Evolutionary conservation across 352 stramenopile species (phyloP).

Genomic region (Globisporangium splendens): DNA sequence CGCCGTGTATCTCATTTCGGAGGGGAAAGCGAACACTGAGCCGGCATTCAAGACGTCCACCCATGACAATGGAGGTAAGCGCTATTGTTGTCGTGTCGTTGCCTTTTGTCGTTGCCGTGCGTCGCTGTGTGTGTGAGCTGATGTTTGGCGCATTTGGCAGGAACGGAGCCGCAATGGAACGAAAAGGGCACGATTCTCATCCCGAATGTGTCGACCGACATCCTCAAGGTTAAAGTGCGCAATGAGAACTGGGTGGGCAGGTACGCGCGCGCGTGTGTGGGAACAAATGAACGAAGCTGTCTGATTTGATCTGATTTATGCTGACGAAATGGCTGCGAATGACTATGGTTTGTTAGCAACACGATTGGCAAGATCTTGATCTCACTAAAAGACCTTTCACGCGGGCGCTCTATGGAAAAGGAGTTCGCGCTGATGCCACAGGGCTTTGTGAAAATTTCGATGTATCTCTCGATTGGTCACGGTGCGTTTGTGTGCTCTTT

Average conservation of each 20-base stretch:
- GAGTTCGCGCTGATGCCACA: conserved; percentile 70
- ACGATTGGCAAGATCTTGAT: conserved; percentile 68
- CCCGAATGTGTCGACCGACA: conserved; percentile 56
- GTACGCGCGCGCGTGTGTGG: conserved; percentile 18
- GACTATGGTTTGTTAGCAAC: conserved; percentile 27
- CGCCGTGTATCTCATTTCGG: conserved; percentile 51
- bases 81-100: no score
- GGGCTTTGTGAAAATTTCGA: conserved; percentile 60
- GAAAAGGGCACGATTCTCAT: conserved; percentile 72
- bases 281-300: background rate
- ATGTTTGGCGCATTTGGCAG: conserved; percentile 16
- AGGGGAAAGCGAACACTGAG: conserved; percentile 43
- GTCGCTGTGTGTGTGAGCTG: background rate
- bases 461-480: conserved; percentile 70
- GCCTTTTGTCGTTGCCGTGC: background rate
- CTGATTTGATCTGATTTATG: background rate
- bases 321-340: conserved; percentile 1
- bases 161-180: conserved; percentile 65
- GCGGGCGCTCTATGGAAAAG: conserved; percentile 75
- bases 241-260: conserved; percentile 84
- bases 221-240: conserved; percentile 65
- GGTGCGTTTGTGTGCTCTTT: conserved; percentile 20
- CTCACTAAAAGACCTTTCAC: conserved; percentile 65
- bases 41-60: conserved; percentile 69
- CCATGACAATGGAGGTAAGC: conserved; percentile 62